phyloP scores from a whole-genome alignment of 164 flowering plant genomes.

The Macadamia integrifolia region DNA sequence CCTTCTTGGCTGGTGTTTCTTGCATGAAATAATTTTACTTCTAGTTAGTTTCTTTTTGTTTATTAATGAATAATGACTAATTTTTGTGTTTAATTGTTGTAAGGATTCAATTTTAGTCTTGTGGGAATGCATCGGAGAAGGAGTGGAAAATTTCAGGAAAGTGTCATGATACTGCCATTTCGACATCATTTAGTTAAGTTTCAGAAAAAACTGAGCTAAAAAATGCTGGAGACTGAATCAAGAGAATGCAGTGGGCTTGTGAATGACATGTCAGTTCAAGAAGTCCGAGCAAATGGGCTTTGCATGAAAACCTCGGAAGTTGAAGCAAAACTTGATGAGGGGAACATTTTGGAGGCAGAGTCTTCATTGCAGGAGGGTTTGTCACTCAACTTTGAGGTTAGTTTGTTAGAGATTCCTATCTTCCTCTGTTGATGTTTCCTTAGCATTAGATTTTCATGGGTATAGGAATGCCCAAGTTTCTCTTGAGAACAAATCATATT shows the following conservation, averaged over 20 bases:
- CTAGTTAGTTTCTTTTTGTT: background rate
- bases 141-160: background rate
- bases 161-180: background rate
- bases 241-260: constrained; percentile 14
- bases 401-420: background rate
- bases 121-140: background rate
- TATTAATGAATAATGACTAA: background rate
- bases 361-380: constrained; percentile 83
- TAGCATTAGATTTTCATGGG: background rate
- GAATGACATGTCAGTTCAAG: constrained; percentile 28
- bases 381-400: constrained; percentile 88
- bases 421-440: background rate
- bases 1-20: too few relatives aligned
- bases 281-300: constrained; percentile 66
- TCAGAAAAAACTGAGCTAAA: background rate
- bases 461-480: too few relatives aligned
- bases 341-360: constrained; percentile 90
- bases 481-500: too few relatives aligned
- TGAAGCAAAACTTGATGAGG: constrained; percentile 87
- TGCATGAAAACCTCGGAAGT: constrained; percentile 52
- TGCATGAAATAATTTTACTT: background rate
- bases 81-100: background rate
- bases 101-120: background rate
- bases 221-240: constrained; percentile 21
- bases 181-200: background rate